Evolutionary conservation across 371 early-diverging fungal genomes (phyloP).

Genomic region (Blastocladiella emersonii): DNA sequence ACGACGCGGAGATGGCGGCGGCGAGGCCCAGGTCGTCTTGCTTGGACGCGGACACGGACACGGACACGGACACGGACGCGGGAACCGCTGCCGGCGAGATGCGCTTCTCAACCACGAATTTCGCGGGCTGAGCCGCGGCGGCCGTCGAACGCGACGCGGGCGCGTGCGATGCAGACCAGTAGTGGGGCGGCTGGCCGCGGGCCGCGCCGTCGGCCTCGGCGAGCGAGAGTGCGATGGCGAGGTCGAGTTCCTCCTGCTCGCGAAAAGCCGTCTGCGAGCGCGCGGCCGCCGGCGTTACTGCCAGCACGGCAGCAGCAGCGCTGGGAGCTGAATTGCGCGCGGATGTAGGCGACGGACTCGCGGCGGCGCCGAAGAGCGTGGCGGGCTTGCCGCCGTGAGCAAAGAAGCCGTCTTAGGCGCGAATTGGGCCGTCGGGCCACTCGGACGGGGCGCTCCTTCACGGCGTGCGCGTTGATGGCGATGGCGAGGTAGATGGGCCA

Average conservation of each 20-base stretch:
- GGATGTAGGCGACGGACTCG: not conserved
- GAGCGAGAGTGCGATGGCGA: conserved; percentile 73
- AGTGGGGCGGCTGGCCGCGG: conserved; percentile 8
- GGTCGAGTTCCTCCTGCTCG: conserved; percentile 75
- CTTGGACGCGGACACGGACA: conserved; percentile 14
- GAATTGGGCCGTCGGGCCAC: conserved; percentile 66
- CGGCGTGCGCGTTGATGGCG: too few species aligned
- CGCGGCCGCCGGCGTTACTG: not conserved
- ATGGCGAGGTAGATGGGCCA: too few species aligned
- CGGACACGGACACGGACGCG: too few species aligned
- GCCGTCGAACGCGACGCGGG: too few species aligned
- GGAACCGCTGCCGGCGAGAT: too few species aligned
- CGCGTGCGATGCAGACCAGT: not conserved
- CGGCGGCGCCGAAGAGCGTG: not conserved
- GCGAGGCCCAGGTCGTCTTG: conserved; percentile 79
- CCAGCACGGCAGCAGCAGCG: not conserved
- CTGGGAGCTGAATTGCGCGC: not conserved
- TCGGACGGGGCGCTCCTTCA: too few species aligned
- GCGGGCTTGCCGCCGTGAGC: conserved; percentile 21
- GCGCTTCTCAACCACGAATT: too few species aligned
- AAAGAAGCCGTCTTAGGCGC: conserved; percentile 85
- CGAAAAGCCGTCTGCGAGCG: too few species aligned
- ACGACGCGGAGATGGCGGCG: conserved; percentile 84
- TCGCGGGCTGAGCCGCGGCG: too few species aligned
- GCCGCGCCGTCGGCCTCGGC: conserved; percentile 45